phyloP scores from a whole-genome alignment of 106 monocot genomes.

The Dendrobium officinale region DNA sequence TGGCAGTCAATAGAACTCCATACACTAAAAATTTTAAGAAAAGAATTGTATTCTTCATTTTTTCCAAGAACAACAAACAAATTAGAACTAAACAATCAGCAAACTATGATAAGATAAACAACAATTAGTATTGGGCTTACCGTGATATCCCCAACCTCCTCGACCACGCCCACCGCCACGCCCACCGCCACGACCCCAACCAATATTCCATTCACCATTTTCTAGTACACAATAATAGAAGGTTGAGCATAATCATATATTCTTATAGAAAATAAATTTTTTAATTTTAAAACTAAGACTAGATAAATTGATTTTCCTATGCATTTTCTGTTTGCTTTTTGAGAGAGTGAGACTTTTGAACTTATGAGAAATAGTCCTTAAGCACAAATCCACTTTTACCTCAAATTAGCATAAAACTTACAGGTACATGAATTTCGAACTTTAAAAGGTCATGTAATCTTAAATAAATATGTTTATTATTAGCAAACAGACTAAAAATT shows the following conservation, averaged over 20 bases:
- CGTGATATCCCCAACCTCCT: conserved; percentile 51
- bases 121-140: conserved; percentile 23
- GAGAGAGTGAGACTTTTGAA: not conserved
- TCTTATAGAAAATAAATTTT: not conserved
- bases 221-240: conserved; percentile 24
- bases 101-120: not conserved
- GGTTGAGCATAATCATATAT: not conserved
- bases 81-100: not conserved
- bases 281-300: not conserved
- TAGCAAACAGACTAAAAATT: not conserved
- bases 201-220: conserved; percentile 56
- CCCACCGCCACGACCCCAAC: conserved; percentile 32
- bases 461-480: not conserved
- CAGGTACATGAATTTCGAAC: not conserved
- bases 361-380: not conserved
- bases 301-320: not conserved
- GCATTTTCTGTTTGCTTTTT: not conserved
- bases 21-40: not conserved
- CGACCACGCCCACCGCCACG: conserved; percentile 37
- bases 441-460: not conserved
- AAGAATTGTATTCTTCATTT: not conserved
- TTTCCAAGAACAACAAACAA: not conserved
- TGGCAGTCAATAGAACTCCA: not conserved
- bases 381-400: not conserved
- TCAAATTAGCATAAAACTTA: not conserved